These are phyloP conservation scores for Aegilops sharonensis DNA, from an alignment of 176 grass and related monocot genomes.

Conservation along the genomic window DNA sequence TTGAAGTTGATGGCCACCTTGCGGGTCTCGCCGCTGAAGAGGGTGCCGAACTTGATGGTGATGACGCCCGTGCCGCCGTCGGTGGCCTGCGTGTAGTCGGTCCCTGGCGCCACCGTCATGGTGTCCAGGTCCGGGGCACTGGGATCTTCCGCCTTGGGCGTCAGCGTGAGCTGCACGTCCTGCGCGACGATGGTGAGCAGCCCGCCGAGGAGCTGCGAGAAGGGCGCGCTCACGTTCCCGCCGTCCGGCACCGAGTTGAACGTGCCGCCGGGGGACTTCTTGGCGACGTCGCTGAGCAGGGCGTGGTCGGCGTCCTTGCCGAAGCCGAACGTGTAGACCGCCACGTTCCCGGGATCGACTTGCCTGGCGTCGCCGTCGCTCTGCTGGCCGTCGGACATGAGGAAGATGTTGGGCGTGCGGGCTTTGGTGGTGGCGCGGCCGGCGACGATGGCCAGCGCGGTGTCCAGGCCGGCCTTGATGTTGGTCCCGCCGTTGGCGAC, in stretches of 20 bases:
- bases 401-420: constrained; percentile 17
- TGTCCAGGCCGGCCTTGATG: constrained; percentile 10
- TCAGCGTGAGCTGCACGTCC: constrained; percentile 22
- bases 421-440: background rate
- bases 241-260: background rate
- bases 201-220: constrained; percentile 26
- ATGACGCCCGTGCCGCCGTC: background rate
- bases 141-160: background rate
- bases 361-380: background rate
- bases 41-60: constrained; percentile 32
- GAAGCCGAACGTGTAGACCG: constrained; percentile 26
- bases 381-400: constrained; percentile 28
- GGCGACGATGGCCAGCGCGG: constrained; percentile 1
- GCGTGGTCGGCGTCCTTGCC: background rate
- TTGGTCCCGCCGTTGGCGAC: constrained; percentile 6
- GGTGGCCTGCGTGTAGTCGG: background rate
- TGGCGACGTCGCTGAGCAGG: background rate
- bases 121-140: background rate
- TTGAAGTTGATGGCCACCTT: background rate
- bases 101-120: background rate
- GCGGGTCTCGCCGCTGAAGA: constrained; percentile 18
- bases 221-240: background rate
- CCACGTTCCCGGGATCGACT: background rate
- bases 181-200: constrained; percentile 31
- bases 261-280: background rate